Conservation (phyloP, 495 filamentous ascomycete genomes). For the Halenospora varia region DNA sequence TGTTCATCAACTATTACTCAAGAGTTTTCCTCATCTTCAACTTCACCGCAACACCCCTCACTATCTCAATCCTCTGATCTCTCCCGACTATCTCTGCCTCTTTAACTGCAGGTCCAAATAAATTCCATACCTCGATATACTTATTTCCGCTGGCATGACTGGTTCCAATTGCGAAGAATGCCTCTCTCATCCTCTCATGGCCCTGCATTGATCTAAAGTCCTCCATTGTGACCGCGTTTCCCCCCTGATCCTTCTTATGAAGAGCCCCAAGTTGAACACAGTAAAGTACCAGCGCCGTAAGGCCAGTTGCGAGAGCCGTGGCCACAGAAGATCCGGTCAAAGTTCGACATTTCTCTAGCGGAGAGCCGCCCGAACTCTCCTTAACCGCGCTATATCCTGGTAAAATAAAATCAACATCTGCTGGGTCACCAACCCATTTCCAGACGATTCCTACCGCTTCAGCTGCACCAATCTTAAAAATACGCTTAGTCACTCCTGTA, state of each 20-base stretch:
- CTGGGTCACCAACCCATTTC: background rate
- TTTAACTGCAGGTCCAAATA: conserved; percentile 18
- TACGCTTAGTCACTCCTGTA: background rate
- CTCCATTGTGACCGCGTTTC: conserved; percentile 1
- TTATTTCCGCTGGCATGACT: conserved; percentile 16
- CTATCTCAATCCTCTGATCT: conserved; percentile 1
- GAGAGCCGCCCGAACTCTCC: background rate
- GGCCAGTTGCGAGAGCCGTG: conserved; percentile 25
- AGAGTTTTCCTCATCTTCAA: conserved; percentile 1
- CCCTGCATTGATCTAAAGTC: conserved; percentile 23
- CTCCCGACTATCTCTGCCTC: background rate
- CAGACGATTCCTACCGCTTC: background rate
- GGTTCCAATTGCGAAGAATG: conserved; percentile 21
- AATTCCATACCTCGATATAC: conserved; percentile 26
- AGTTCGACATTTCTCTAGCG: background rate
- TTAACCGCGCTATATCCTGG: conserved; percentile 19
- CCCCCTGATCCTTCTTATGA: background rate
- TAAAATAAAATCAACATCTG: conserved; percentile 21
- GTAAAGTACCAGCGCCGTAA: conserved; percentile 26
- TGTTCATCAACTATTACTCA: no score
- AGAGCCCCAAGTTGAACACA: conserved; percentile 19
- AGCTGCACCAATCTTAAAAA: conserved; percentile 25
- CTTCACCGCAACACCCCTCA: background rate
- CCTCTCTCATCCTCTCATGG: conserved; percentile 28
- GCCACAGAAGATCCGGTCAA: conserved; percentile 12